Conservation (phyloP, 1,284 basidiomycete genomes). For the Athelia psychrophila region DNA sequence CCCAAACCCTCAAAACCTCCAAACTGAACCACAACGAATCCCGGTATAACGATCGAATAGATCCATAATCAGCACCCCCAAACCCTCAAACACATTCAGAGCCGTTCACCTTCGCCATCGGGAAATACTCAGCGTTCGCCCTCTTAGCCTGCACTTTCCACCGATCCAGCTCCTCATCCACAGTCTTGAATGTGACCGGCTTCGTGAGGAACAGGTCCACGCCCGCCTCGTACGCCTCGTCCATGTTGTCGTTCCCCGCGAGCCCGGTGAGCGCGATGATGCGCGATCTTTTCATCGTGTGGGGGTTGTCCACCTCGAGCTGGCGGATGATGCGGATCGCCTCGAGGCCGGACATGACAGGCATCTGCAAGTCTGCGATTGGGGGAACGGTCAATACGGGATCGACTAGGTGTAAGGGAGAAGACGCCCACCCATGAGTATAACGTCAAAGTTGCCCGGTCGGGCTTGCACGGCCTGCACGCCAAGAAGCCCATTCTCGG, state of each 20-base stretch:
- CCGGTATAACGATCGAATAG: no score
- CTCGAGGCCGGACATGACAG: constrained; percentile 1
- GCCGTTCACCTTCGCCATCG: no score
- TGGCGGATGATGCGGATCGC: background rate
- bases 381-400: background rate
- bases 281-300: background rate
- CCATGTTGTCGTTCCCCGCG: background rate
- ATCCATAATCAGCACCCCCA: no score
- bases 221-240: background rate
- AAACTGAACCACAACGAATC: no score
- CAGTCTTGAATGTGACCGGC: background rate
- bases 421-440: background rate
- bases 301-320: background rate
- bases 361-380: background rate
- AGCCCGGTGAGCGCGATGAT: constrained; percentile 1
- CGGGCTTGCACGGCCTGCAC: background rate
- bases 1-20: no score
- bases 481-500: background rate
- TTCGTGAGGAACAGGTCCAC: constrained; percentile 1
- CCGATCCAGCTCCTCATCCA: background rate
- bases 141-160: background rate
- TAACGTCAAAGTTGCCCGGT: constrained; percentile 1
- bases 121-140: no score
- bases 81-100: no score
- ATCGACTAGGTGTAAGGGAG: background rate